Evolutionary conservation across 768 basidiomycete species (phyloP), one percentile per base, ranked within the genome.

Genomic region (Tulasnella calospora): DNA sequence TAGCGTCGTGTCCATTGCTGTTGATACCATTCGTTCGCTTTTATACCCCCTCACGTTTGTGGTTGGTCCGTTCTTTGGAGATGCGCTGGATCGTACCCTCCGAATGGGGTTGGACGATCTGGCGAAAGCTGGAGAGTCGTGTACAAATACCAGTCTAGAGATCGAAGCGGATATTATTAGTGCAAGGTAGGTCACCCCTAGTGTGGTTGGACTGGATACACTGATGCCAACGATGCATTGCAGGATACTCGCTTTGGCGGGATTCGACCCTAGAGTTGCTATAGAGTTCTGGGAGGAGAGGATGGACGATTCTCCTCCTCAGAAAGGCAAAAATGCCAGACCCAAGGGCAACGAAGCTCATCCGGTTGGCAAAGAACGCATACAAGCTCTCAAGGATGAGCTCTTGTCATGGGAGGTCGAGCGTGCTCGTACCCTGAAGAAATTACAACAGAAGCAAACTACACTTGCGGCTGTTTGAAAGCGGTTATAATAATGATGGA

Each of bases 121-220:
- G 51, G 86, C 87, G 72, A 92, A 90, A 83, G 84, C 92, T 3
- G 90, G 90, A 35, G 91, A 92, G 81, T 88, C 89, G 74, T 96
- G 95, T 82, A 94, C 92, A 70, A 94, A 90, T 79, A 86, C 90
- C 78, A 89, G 88, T 69, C 93, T 98, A 83, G 97, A 99, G 83
- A 89, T 94, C 19, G 97, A 99, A 83, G 97, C 96, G 19, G 96
- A 98, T 82, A 85, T 94, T 41, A 95, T 96, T 47, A 95, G 94
- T 17, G 88, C 92, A 9, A 88, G 94, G 93, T 93, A 80, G 75
- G 87, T 82, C 23, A n/a, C 0, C 17, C n/a, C 23, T 47, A 10
- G 21, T 55, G 27, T 51, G 33, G 1, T 78, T 61, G 8, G 46
- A 69, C 27, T 41, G 70, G 41, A 44, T 44, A n/a, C 55, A 38